Evolutionary conservation across 345 rosid species (phyloP), one percentile per base, ranked within the genome.

Genomic region (Lumnitzera racemosa): DNA sequence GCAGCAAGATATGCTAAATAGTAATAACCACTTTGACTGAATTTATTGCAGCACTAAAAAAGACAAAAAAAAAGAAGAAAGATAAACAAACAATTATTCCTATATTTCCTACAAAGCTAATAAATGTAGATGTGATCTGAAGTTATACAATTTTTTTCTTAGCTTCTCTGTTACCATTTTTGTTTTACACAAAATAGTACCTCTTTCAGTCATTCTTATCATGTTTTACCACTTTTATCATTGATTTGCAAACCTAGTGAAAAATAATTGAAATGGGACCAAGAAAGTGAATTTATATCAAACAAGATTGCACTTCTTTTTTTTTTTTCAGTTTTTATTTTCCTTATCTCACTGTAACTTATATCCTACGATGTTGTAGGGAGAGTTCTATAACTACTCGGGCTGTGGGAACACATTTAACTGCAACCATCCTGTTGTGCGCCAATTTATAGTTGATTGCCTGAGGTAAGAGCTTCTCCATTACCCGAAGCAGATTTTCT

Each of bases 331-430:
- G 14, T 14, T 25, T 61, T 61, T n/a, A 29, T 46, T 61, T 29
- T 16, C 56, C 29, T n/a, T 49, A 17, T 53, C 56, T 25, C 15
- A 0, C 25, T 14, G 24, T 14, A 11, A 12, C 24, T 13, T 56
- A 17, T 65, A 14, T 55, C 43, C 43, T 58, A 43, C 67, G 66
- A 17, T 57, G 50, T 76, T 61, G 15, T 76, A 92, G 98, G 97
- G 98, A 47, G 97, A 92, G 78, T 92, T 83, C 83, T 92, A 92
- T 68, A 92, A 92, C 61, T 92, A 92, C 84, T 89, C 98, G 47
- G 98, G 98, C 50, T 92, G 96, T 72, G 98, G 98, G 55, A 92
- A 92, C 74, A 92, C 98, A 63, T 83, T 92, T 72, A 92, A 92
- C 74, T 92, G 98, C 83, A 92, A 89, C 72, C 98, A 92, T 83